Base-by-base conservation (phyloP, 1,284 basidiomycete species). In the Ceratobasidium sp. region DNA sequence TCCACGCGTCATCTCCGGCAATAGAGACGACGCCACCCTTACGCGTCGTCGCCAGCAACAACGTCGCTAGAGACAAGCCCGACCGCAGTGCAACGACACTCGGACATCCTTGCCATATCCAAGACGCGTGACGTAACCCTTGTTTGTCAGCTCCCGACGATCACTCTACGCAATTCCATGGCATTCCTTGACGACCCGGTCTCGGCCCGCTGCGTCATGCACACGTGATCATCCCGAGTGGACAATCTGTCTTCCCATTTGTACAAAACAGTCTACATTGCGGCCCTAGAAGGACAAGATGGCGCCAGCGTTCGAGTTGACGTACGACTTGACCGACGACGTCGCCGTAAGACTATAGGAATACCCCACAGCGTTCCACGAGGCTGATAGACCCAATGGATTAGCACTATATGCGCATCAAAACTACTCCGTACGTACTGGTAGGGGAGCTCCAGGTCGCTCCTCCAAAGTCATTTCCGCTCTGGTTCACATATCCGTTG, bases 391-490 rank as follows among this genome's bases (percentile, higher is more conserved):
- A 37, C 7, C 17, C 1, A 37, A 15, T 34, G 34, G n/a, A 40
- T 40, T 37, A 61, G 17, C 59, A 40, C 34, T 40, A 61, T 61
- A 61, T 61, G 59, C 59, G 59, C n/a, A 6, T 40, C 59, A n/a
- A 40, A n/a, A n/a, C 17, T 13, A 19, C 8, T 7, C 9, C 34
- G 3, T 22, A 32, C 17, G 15, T 7, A 15, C 56, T 34, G 9
- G 8, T 29, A 15, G 56, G 56, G 32, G 29, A 6, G 19, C 13
- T 4, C 54, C 25, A 29, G 29, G 54, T 11, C 9, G 54, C 54
- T 29, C 54, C 71, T 44, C 71, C 71, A 57, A 75, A 66, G 61
- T 64, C 75, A 29, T 76, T 68, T 7, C 75, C 75, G 9, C 40
- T 57, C 19, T 43, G 34, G 25, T 67, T 76, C n/a, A 64, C 75